Base-by-base conservation (phyloP, 805 yeast genomes). In the Ogataea saltuana region DNA sequence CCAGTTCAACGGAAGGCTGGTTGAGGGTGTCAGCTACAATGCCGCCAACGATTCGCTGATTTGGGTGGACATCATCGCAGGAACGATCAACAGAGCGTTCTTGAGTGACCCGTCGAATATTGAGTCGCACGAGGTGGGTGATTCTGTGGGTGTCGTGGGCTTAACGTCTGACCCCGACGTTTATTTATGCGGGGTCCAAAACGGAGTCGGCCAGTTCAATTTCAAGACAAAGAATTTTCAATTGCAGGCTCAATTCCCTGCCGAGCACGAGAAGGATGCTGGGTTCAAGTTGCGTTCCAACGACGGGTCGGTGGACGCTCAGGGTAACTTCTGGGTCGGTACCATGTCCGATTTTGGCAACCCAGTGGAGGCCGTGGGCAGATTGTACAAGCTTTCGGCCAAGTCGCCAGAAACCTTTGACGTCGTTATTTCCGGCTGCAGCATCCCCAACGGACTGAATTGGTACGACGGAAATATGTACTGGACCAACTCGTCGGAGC, bases 271-370 rank as follows among this genome's bases (percentile, higher is more conserved):
- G 34, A 55, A 56, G 2, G 39, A 39, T 10, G 38, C 50, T 7
- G 63, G 59, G 2, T 32, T 42, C 17, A 65, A 63, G 33, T 61
- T 76, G 60, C 70, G 89, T 55, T 83, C 93, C 31, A 89, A 89
- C 56, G 97, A 89, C 59, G 96, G 97, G 0, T 75, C 78, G 34
- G 76, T 88, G 30, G 89, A 87, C 46, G 83, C 86, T 3, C 68
- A 77, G 56, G 96, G 96, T 1, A 74, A 82, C 48, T 74, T 88
- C 39, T 83, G 86, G 76, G 78, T 86, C 38, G 96, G 97, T 1
- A 71, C 90, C 16, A 89, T 89, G 95, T 71, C 72, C 41, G 53
- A 56, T 26, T 56, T 56, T 25, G 48, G 35, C 27, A 42, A 48
- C 19, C 64, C 61, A 12, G 55, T 52, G 17, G 41, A 59, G n/a